Percentiles rank a stretch among this genome's conserved stretches.
Conservation (phyloP, 73 alveolate species). For the Tetrahymena thermophila region DNA sequence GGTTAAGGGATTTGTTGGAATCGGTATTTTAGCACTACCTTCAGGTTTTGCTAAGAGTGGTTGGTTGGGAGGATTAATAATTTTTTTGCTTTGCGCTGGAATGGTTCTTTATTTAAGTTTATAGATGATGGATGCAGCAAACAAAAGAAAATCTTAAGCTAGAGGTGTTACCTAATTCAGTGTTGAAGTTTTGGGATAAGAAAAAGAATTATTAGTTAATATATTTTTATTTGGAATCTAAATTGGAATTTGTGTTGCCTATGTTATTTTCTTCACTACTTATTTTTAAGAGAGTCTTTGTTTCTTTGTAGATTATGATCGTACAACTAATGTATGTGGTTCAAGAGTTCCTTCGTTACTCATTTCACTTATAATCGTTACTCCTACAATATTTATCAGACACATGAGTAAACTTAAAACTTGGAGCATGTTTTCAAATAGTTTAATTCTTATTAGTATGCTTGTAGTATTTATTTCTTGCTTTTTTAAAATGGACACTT, state of each 20-base stretch:
- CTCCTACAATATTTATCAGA: neutral
- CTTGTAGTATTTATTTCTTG: neutral
- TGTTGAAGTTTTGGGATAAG: neutral
- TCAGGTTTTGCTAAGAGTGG: neutral
- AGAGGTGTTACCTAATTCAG: neutral
- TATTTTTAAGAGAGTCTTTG: neutral
- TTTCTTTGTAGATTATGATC: neutral
- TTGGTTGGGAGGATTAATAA: neutral
- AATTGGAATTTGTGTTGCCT: neutral
- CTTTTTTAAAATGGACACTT: neutral
- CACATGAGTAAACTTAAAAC: neutral
- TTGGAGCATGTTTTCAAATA: neutral
- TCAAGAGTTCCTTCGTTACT: neutral
- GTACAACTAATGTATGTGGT: neutral
- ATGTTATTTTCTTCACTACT: neutral
- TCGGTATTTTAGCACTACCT: neutral
- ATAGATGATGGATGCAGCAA: neutral
- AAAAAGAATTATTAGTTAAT: neutral
- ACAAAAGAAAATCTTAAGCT: neutral
- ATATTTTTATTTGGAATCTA: neutral
- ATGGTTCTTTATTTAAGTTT: neutral
- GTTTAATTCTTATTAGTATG: neutral
- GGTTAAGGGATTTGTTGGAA: neutral
- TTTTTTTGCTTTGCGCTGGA: neutral
- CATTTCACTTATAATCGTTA: neutral